Percentiles rank a stretch among this genome's conserved stretches.
Evolutionary conservation across 2,329 filamentous ascomycete species (phyloP).

Genomic region (Hypoxylon sp.): DNA sequence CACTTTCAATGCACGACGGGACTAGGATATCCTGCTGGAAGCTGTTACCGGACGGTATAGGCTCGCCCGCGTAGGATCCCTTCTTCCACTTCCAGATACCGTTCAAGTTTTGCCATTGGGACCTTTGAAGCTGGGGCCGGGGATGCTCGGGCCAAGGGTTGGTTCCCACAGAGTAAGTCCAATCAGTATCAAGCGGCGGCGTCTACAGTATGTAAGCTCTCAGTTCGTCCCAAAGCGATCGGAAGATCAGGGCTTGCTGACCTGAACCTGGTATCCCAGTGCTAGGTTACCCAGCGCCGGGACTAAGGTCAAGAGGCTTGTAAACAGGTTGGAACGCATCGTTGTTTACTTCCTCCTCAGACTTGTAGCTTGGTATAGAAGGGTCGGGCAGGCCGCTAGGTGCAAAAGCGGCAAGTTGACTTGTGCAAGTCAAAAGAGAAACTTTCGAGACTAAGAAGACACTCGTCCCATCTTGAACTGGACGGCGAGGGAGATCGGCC

Average conservation of each 20-base stretch:
- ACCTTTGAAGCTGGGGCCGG: conserved; percentile 66
- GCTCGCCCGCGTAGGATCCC: conserved; percentile 43
- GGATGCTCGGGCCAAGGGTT: conserved; percentile 70
- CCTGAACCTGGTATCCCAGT: conserved; percentile 44
- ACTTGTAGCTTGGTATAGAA: conserved; percentile 14
- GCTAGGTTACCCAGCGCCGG: conserved; percentile 32
- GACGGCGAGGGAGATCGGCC: conserved; percentile 5
- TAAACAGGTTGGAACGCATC: conserved; percentile 36
- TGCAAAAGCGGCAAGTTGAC: conserved; percentile 14
- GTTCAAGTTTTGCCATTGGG: conserved; percentile 68
- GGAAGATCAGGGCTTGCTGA: conserved; percentile 10
- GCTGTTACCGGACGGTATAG: conserved; percentile 43
- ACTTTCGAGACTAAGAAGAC: conserved; percentile 21
- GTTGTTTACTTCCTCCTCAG: conserved; percentile 27
- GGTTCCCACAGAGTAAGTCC: conserved; percentile 65
- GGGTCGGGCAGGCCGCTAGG: conserved; percentile 17
- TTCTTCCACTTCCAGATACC: conserved; percentile 68
- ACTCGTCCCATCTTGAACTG: conserved; percentile 20
- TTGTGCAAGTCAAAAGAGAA: conserved; percentile 17
- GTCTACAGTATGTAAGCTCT: conserved; percentile 54
- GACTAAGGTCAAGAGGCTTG: conserved; percentile 30
- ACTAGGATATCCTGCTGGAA: conserved; percentile 58
- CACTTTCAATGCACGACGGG: conserved; percentile 60
- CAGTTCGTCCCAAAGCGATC: not conserved
- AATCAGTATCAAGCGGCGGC: conserved; percentile 62